These are phyloP conservation scores for Pythium phragmitis DNA, from an alignment of 352 stramenopile species.

Conservation along the genomic window DNA sequence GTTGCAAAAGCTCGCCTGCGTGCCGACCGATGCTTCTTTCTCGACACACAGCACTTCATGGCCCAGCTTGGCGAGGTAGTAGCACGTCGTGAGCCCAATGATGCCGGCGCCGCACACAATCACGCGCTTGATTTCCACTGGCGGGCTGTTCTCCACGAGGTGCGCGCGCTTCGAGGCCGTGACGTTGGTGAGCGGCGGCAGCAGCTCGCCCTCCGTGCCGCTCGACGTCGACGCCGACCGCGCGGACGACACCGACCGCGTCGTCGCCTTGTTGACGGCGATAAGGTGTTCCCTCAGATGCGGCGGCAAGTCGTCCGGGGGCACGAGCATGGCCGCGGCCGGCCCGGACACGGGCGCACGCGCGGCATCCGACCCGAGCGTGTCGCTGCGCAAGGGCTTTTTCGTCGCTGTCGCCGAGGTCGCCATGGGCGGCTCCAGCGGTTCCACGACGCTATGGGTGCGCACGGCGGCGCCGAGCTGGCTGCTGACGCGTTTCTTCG, in stretches of 20 bases:
- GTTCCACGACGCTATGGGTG: conserved; percentile 18
- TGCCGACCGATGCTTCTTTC: conserved; percentile 76
- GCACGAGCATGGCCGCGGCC: background rate
- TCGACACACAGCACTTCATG: conserved; percentile 87
- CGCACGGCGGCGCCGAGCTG: conserved; percentile 10
- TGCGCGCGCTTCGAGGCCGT: conserved; percentile 55
- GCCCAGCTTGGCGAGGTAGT: conserved; percentile 82
- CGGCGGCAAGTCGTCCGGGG: conserved; percentile 41
- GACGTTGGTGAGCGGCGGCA: conserved; percentile 62
- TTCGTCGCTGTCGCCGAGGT: conserved; percentile 5
- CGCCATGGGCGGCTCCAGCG: conserved; percentile 30
- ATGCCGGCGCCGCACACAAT: conserved; percentile 87
- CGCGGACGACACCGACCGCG: conserved; percentile 15
- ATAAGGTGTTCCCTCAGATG: conserved; percentile 66
- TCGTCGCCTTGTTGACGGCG: conserved; percentile 31
- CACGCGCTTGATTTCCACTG: conserved; percentile 60
- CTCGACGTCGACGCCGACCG: background rate
- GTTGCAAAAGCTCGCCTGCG: conserved; percentile 80
- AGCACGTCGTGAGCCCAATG: conserved; percentile 82
- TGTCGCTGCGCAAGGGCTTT: conserved; percentile 22
- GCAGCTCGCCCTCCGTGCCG: conserved; percentile 39
- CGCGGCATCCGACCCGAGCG: conserved; percentile 9
- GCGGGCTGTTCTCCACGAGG: conserved; percentile 8
- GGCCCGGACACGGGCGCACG: background rate
- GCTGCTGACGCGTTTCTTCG: conserved; percentile 11